Evolutionary conservation across 768 basidiomycete species (phyloP).

Genomic region (Daedalea quercina): DNA sequence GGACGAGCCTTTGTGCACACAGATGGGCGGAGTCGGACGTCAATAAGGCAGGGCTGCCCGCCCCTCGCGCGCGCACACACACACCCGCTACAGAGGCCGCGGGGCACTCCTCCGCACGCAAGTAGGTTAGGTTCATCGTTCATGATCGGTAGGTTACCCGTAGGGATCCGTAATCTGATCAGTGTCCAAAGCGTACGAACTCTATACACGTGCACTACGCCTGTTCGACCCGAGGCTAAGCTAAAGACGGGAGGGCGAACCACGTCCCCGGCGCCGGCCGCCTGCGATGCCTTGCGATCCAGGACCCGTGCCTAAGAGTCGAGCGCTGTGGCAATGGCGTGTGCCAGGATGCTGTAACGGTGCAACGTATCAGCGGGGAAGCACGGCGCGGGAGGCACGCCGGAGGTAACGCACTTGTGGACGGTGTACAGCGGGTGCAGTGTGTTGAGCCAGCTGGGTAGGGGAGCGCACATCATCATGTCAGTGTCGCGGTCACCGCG

Average conservation of each 20-base stretch:
- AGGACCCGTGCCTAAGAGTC: conserved; percentile 22
- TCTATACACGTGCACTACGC: not conserved
- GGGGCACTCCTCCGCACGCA: too few relatives aligned
- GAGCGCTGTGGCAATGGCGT: conserved; percentile 40
- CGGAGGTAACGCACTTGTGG: conserved; percentile 36
- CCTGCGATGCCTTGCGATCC: not conserved
- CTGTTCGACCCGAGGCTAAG: not conserved
- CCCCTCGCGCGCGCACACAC: too few relatives aligned
- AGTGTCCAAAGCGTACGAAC: not conserved
- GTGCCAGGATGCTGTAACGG: conserved; percentile 40
- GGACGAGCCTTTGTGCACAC: too few relatives aligned
- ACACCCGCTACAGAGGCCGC: too few relatives aligned
- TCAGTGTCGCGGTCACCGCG: not conserved
- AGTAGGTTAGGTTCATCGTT: too few relatives aligned
- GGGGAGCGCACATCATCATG: not conserved
- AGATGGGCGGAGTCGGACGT: too few relatives aligned
- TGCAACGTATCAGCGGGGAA: conserved; percentile 2
- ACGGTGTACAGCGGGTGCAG: conserved; percentile 59
- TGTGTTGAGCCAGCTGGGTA: conserved; percentile 55
- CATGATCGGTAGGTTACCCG: not conserved
- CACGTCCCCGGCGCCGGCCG: not conserved
- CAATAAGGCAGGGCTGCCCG: too few relatives aligned
- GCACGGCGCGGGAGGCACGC: not conserved
- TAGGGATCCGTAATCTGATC: not conserved
- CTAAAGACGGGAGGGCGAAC: not conserved